Base-by-base conservation (phyloP, 2,329 filamentous ascomycete genomes). In the Fusarium caatingaense region DNA sequence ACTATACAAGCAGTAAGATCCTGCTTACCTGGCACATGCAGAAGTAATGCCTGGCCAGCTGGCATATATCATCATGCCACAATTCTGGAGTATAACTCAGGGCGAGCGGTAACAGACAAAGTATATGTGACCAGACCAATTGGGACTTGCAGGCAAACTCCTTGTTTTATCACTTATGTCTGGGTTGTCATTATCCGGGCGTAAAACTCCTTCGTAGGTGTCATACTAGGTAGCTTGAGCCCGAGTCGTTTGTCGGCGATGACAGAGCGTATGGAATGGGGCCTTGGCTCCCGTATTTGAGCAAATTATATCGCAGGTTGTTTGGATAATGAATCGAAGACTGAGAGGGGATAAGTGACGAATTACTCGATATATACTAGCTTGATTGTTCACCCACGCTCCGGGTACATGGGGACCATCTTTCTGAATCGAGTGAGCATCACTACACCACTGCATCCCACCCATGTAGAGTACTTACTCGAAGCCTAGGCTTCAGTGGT, bases 401-500 rank as follows among this genome's bases (percentile, higher is more conserved):
- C 72, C 72, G 64, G 72, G 69, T 68, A 34, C 59, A 40, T 75
- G 73, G 73, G 61, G 64, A 56, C 37, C 59, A 53, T 55, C 49
- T 44, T 48, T 28, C 55, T 32, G 57, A 68, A 58, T 60, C 37
- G 58, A 61, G 56, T 21, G 45, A 63, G 45, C 49, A 56, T 48
- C 44, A 64, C 54, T 55, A 55, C 47, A 64, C 54, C 49, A 41
- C 40, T 53, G 32, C 40, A 56, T 25, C 30, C 41, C 32, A 44
- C 20, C 28, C 40, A 60, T 48, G 37, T 21, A 28, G n/a, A 23
- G 46, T 48, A 50, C 20, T 28, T 21, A 18, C 23, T 21, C 28
- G 21, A 13, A 25, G 30, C 15, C 41, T 13, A 40, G 18, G 23
- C 23, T 28, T n/a, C 25, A 34, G 15, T n/a, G 41, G 28, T 28